Evolutionary conservation across 2,329 filamentous ascomycete species (phyloP).

Genomic region (Phialophora macrospora): DNA sequence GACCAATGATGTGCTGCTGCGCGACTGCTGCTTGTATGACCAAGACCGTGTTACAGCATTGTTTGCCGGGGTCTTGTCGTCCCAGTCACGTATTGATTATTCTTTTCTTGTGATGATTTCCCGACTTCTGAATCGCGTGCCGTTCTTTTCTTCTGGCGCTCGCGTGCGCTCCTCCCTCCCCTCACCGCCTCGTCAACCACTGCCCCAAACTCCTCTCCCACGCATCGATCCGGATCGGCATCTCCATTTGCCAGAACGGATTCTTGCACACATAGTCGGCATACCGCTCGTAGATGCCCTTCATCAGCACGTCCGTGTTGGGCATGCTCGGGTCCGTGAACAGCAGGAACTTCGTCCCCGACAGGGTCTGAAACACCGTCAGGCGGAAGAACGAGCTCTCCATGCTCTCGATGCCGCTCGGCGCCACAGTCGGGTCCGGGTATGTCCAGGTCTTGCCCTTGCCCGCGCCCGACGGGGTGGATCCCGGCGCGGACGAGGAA

Average conservation of each 20-base stretch:
- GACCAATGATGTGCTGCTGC: not conserved
- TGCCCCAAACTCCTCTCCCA: constrained; percentile 86
- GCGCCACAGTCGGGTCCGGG: constrained; percentile 44
- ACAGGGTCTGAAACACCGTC: constrained; percentile 94
- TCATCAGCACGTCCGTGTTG: constrained; percentile 82
- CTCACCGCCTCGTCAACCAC: constrained; percentile 68
- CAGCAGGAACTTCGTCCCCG: constrained; percentile 91
- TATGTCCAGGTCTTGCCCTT: constrained; percentile 39
- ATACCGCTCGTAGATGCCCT: constrained; percentile 91
- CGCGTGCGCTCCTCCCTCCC: too few species aligned
- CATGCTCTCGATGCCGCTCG: constrained; percentile 81
- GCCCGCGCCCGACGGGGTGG: not conserved
- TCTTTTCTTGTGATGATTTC: not conserved
- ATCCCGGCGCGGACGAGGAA: constrained; percentile 43
- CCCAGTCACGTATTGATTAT: not conserved
- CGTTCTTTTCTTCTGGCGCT: not conserved
- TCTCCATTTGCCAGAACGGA: constrained; percentile 96
- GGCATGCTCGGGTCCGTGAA: constrained; percentile 90
- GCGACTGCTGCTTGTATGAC: not conserved
- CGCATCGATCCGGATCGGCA: constrained; percentile 93
- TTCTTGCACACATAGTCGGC: constrained; percentile 99
- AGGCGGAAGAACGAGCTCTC: constrained; percentile 93
- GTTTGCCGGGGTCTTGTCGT: not conserved
- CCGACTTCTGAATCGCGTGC: too few species aligned
- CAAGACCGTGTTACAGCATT: not conserved